Evolutionary conservation across 139 green algal genomes (phyloP), one percentile per base, ranked within the genome.

Genomic region (Tetraselmis chui): DNA sequence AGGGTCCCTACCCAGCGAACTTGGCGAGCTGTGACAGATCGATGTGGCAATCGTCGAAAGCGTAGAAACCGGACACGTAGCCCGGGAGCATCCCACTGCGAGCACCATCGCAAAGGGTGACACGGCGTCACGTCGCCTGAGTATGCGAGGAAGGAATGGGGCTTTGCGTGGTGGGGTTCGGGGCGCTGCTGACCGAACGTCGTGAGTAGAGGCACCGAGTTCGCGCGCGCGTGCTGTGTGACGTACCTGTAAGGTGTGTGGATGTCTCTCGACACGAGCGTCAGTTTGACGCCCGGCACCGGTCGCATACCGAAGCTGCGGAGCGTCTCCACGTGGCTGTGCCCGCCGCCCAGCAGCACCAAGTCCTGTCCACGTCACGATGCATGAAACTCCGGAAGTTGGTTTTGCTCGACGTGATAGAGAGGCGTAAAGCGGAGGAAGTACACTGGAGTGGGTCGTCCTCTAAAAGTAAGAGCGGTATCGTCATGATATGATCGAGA

Each of bases 41-140:
- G 0, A 99, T 93, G 90, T 99, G 96, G 86, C 93, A 97, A 0
- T 99, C 94, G 45, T 97, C 91, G 76, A 91, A 94, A 1, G 78
- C 88, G 87, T 99, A 99, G 76, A 94, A 94, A 5, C 95, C 95
- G 2, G 94, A 90, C 2, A 98, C 90, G 84, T 92, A 97, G 18
- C 96, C 96, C 2, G 96, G 96, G 74, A 99, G 92, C 96, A 99
- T 99, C 58, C 96, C 96, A 83, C 94, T 97, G 89, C 84, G 86
- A 0, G 31, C 29, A 80, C 79, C 58, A 24, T 81, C 58, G 30
- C 30, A 11, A 0, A 0, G 26, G 31, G 58, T 26, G 59, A 83
- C 23, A 79, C 78, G 58, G n/a, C n/a, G n/a, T n/a, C n/a, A n/a
- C n/a, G n/a, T n/a, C n/a, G n/a, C n/a, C n/a, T n/a, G n/a, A n/a